These are phyloP conservation scores for Hippophae tibetana DNA, from an alignment of 306 rosid species.

Conservation along the genomic window DNA sequence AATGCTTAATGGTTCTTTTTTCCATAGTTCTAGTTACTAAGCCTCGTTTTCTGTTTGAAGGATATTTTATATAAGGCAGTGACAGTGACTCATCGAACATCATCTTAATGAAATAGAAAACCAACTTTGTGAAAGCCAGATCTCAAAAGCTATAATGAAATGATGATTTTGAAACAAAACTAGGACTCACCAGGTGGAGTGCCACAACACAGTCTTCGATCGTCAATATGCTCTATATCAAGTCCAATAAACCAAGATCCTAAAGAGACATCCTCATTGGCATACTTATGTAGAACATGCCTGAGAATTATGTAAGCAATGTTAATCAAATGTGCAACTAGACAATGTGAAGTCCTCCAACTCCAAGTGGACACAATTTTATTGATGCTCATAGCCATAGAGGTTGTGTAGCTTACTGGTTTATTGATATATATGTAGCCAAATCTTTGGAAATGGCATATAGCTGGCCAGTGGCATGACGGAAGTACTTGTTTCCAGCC, in stretches of 20 bases:
- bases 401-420: constrained; percentile 56
- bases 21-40: too few relatives aligned
- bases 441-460: constrained; percentile 91
- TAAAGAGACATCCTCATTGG: constrained; percentile 91
- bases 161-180: background rate
- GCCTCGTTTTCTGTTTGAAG: too few relatives aligned
- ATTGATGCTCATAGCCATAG: background rate
- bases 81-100: too few relatives aligned
- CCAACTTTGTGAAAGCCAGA: background rate
- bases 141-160: background rate
- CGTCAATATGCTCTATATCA: constrained; percentile 84
- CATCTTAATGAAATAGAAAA: too few relatives aligned
- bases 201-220: constrained; percentile 87
- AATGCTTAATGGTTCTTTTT: too few relatives aligned
- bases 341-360: constrained; percentile 1
- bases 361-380: constrained; percentile 1
- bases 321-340: constrained; percentile 8
- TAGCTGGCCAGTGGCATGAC: constrained; percentile 96
- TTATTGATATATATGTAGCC: constrained; percentile 74
- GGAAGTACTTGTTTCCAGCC: constrained; percentile 92
- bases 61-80: too few relatives aligned
- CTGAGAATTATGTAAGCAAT: constrained; percentile 31
- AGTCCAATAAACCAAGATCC: constrained; percentile 99
- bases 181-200: constrained; percentile 76
- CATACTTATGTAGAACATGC: constrained; percentile 91